These are phyloP conservation scores for Fusarium sp. DNA, from an alignment of 2,329 filamentous ascomycete genomes.

Conservation along the genomic window DNA sequence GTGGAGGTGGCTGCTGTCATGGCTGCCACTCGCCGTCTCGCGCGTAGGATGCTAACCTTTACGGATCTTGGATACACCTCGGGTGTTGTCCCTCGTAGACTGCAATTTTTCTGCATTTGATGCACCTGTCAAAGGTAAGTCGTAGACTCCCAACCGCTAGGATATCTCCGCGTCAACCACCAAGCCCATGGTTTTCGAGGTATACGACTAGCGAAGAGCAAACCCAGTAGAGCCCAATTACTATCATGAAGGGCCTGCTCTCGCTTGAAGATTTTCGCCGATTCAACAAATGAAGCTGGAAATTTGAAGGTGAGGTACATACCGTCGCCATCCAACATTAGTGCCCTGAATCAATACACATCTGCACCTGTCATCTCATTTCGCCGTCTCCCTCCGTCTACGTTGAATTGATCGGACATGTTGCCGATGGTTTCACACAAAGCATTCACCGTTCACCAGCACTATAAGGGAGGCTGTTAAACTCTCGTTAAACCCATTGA, in stretches of 20 bases:
- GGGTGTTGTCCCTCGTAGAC: constrained; percentile 28
- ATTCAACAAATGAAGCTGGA: constrained; percentile 73
- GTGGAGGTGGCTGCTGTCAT: constrained; percentile 1
- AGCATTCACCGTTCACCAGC: background rate
- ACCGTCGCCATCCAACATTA: background rate
- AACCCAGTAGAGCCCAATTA: constrained; percentile 60
- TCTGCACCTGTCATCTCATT: background rate
- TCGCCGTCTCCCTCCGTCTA: background rate
- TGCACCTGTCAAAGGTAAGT: constrained; percentile 28
- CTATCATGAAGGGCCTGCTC: constrained; percentile 67
- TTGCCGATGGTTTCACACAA: background rate
- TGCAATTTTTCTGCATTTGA: constrained; percentile 27
- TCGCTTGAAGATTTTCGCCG: constrained; percentile 85
- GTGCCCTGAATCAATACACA: background rate
- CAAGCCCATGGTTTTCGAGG: constrained; percentile 81
- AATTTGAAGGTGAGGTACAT: constrained; percentile 92
- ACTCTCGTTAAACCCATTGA: background rate
- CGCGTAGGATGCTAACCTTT: constrained; percentile 35
- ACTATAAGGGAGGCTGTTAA: background rate
- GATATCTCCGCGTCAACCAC: constrained; percentile 89
- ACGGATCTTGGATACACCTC: constrained; percentile 13
- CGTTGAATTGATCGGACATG: background rate
- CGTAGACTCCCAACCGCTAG: constrained; percentile 68
- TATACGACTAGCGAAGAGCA: constrained; percentile 94
- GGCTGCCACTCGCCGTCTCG: background rate